Evolutionary conservation across 1,284 basidiomycete genomes (phyloP), one percentile per base, ranked within the genome.

Genomic region (Taiwanofungus camphoratus): DNA sequence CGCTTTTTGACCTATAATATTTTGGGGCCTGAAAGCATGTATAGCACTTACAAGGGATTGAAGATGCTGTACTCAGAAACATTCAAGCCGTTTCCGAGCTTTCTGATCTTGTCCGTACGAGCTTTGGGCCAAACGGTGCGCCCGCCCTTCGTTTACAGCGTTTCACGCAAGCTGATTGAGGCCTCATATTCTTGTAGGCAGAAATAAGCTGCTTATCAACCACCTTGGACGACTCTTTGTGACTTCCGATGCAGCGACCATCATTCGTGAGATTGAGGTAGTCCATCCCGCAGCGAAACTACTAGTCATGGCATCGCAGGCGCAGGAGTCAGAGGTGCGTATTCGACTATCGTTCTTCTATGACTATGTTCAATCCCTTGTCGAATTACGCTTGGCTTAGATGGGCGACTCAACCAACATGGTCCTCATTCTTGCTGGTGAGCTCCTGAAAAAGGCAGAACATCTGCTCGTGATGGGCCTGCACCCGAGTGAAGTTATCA

Each of bases 341-440:
- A 13, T 23, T 39, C 21, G 13, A 8, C 18, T 44, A 29, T 38
- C n/a, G 23, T 16, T 6, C 29, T 13, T 15, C 3, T 39, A 8
- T 16, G 16, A 12, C 32, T 8, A n/a, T 29, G 26, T 29, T 29
- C 9, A 29, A 12, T 34, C 16, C 16, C 8, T 34, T 34, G 32
- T 16, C n/a, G 30, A 21, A 16, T 33, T 20, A 13, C 16, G 12
- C 6, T 5, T 16, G 8, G 18, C 11, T 6, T 30, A 83, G 89
- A 95, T 98, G 90, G 96, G 95, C 45, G 96, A 99, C 69, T 82
- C 90, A 40, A 98, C 95, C 43, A 98, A 98, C 66, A 78, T 89
- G 59, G 94, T 99, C 35, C 70, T 99, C 59, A 99, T 99, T 61
- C 73, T 99, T 37, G 93, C 91, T 5, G 96, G 96, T 45, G 95